Evolutionary conservation across 257 asterid species (phyloP).

Genomic region (Fraxinus excelsior): DNA sequence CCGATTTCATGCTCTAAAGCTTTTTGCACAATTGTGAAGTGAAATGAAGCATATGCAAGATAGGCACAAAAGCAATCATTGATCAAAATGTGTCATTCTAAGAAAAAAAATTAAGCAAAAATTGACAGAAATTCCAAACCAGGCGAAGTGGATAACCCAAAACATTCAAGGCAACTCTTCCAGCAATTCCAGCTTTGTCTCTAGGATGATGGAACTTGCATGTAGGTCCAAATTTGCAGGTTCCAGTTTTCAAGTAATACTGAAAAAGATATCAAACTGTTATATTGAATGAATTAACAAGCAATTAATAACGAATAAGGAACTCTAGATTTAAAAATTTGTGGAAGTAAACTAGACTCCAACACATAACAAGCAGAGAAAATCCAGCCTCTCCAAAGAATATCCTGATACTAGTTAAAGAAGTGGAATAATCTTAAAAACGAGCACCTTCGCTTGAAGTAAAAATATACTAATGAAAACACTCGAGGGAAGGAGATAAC

Average conservation of each 20-base stretch:
- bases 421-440: background rate
- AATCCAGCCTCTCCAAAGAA: background rate
- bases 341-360: background rate
- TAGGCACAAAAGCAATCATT: background rate
- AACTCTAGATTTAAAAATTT: background rate
- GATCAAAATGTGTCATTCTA: constrained; percentile 12
- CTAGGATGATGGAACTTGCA: constrained; percentile 94
- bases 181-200: constrained; percentile 88
- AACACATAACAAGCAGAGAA: background rate
- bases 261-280: constrained; percentile 30
- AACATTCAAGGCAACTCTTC: constrained; percentile 80
- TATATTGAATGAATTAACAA: constrained; percentile 24
- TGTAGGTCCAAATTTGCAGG: constrained; percentile 90
- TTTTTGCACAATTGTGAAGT: background rate
- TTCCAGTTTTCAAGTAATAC: constrained; percentile 91
- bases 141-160: constrained; percentile 93
- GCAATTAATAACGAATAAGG: constrained; percentile 15
- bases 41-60: constrained; percentile 8
- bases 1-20: constrained; percentile 1
- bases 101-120: constrained; percentile 21
- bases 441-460: background rate
- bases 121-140: constrained; percentile 45
- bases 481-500: background rate
- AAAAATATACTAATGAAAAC: background rate
- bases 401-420: background rate